A percentile compares a stretch with the other conserved stretches of the same genome.
Conservation (phyloP, 345 rosid genomes). For the Pugionium cornutum region DNA sequence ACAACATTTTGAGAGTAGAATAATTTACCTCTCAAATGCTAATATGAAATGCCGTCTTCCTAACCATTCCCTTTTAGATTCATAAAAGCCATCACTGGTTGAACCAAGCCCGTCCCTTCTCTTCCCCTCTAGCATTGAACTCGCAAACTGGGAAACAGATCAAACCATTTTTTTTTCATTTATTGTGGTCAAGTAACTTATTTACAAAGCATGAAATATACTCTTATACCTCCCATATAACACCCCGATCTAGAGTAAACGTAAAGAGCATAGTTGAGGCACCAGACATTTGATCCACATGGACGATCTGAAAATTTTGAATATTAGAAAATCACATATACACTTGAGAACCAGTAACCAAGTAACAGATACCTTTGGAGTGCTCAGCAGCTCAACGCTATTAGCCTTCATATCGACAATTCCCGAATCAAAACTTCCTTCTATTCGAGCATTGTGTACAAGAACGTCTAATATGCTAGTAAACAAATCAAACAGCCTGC, state of each 20-base stretch:
- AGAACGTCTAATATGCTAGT: conserved; percentile 83
- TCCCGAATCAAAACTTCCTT: conserved; percentile 94
- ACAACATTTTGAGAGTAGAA: not conserved
- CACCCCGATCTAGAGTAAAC: conserved; percentile 89
- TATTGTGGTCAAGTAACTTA: not conserved
- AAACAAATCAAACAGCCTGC: conserved; percentile 93
- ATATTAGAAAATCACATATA: conserved; percentile 30
- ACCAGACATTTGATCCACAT: conserved; percentile 94
- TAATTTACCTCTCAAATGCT: conserved; percentile 83
- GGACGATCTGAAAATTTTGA: conserved; percentile 67
- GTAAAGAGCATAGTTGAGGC: conserved; percentile 90
- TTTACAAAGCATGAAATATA: conserved; percentile 10
- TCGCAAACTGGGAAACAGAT: conserved; percentile 62
- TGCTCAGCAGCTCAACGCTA: conserved; percentile 69
- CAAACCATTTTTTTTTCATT: conserved; percentile 15
- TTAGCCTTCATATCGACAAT: conserved; percentile 96
- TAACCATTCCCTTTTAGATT: conserved; percentile 96
- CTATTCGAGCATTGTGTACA: conserved; percentile 89
- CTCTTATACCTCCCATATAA: conserved; percentile 81
- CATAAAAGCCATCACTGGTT: conserved; percentile 84
- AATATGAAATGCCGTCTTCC: conserved; percentile 87
- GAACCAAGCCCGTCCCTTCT: conserved; percentile 83
- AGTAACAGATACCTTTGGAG: conserved; percentile 64
- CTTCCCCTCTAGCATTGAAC: conserved; percentile 71
- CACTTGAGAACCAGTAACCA: conserved; percentile 16